Percentiles rank a stretch among this genome's conserved stretches.
Conservation (phyloP, 108 stramenopile genomes). For the Nitzschia inconspicua region DNA sequence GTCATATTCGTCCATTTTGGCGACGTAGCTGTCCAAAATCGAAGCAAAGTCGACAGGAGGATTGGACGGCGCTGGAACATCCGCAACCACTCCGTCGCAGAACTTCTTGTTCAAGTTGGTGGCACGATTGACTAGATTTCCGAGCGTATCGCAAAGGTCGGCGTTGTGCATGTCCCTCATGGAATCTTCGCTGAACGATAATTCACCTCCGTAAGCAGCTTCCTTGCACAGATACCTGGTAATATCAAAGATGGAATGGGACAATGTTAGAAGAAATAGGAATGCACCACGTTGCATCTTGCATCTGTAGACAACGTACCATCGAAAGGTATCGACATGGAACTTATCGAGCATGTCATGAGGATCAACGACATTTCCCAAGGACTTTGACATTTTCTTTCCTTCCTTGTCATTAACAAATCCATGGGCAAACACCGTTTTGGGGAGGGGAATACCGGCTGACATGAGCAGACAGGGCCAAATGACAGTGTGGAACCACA, state of each 20-base stretch:
- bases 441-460: conserved; percentile 88
- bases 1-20: conserved; percentile 79
- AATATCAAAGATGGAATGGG: neutral
- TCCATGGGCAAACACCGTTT: conserved; percentile 94
- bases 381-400: conserved; percentile 97
- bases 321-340: conserved; percentile 92
- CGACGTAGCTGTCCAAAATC: conserved; percentile 46
- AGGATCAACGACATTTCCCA: conserved; percentile 98
- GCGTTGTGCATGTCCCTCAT: conserved; percentile 94
- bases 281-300: neutral
- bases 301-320: conserved; percentile 71
- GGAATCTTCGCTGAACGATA: conserved; percentile 80
- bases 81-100: conserved; percentile 83
- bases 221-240: conserved; percentile 75
- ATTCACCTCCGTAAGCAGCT: conserved; percentile 92
- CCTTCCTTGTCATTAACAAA: conserved; percentile 97
- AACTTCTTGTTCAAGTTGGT: conserved; percentile 85
- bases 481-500: conserved; percentile 98
- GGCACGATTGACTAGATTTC: conserved; percentile 96
- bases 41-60: conserved; percentile 59
- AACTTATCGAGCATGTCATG: conserved; percentile 88
- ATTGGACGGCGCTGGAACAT: conserved; percentile 35
- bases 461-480: conserved; percentile 99
- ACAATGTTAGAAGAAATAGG: too few species aligned
- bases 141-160: conserved; percentile 93